Base-by-base conservation (phyloP, 306 rosid species). In the Echinosophora koreensis region DNA sequence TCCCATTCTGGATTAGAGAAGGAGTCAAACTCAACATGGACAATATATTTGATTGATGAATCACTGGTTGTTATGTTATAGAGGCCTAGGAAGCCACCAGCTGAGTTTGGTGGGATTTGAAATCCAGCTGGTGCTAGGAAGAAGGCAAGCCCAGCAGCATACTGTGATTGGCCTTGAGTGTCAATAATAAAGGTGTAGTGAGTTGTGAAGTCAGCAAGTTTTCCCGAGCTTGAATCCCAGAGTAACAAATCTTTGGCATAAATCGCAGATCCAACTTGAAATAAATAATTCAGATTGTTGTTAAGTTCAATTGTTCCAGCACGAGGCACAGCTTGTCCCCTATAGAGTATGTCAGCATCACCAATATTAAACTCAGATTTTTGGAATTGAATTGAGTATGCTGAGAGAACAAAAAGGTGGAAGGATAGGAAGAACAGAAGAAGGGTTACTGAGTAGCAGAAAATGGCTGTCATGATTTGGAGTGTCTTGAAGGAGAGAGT, bases 1-100 rank as follows among this genome's bases (percentile, higher is more conserved):
- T 44, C 64, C 74, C 66, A 87, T 35, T 76, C 85, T 1, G 0
- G 0, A 59, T 84, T 84, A 2, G 62, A 6, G 5, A 2, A 69
- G 0, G 72, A 16, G 66, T 84, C 87, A 11, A 87, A 87, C 58
- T 87, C 88, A 2, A 87, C 87, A 2, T 2, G 80, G 66, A 87
- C 80, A 61, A 82, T 73, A 15, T 85, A 86, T 35, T 61, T 52
- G 0, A 5, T 47, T 2, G 81, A 16, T 7, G 86, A 68, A 12
- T 14, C 4, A 70, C 6, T 28, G 3, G 77, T 78, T 16, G 86
- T 74, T 8, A 66, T 42, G 42, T 85, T 87, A 8, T 28, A 80
- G 16, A 87, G 60, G 15, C 89, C 89, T 0, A 85, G 39, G 12
- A 80, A 82, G 0, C 84, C 80, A 27, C 66, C 71, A 10, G 58